Percentiles rank a stretch among this genome's conserved stretches.
phyloP scores from a whole-genome alignment of 2,329 filamentous ascomycete genomes.

The Coniella vitis region DNA sequence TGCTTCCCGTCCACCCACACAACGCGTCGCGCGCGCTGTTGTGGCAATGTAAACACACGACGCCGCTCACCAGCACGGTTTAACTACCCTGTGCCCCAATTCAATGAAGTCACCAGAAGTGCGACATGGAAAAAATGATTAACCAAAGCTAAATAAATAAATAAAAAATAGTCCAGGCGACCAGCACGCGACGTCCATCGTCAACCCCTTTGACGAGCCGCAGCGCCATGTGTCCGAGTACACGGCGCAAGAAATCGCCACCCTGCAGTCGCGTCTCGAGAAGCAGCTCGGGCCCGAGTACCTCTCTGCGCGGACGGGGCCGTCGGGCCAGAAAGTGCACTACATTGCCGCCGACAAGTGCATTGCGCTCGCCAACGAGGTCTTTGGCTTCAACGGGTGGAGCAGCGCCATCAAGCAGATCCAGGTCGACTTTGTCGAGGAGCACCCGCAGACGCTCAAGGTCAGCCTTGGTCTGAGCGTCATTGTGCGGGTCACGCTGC shows the following conservation, averaged over 20 bases:
- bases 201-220: constrained; percentile 76
- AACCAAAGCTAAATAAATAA: too few relatives aligned
- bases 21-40: constrained; percentile 6
- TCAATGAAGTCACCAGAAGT: too few relatives aligned
- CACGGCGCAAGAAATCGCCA: constrained; percentile 85
- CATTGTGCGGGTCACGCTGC: constrained; percentile 81
- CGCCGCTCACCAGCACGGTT: not conserved
- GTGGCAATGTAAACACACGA: not conserved
- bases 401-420: constrained; percentile 92
- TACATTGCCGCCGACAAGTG: constrained; percentile 96
- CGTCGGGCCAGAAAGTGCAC: constrained; percentile 79
- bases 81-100: too few relatives aligned
- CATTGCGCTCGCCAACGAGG: constrained; percentile 88
- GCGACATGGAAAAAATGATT: not conserved
- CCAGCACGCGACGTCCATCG: constrained; percentile 50
- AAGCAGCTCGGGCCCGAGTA: constrained; percentile 95
- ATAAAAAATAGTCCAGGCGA: constrained; percentile 53
- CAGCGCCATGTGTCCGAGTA: constrained; percentile 67
- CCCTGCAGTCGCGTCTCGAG: constrained; percentile 77
- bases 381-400: constrained; percentile 98
- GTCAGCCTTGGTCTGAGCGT: constrained; percentile 84
- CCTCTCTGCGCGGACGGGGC: constrained; percentile 78
- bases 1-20: constrained; percentile 14
- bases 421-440: constrained; percentile 91
- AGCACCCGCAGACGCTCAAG: constrained; percentile 68